Percentiles rank a stretch among this genome's conserved stretches.
Evolutionary conservation across 2,329 filamentous ascomycete species (phyloP).

Genomic region (Stromatinia cepivora): DNA sequence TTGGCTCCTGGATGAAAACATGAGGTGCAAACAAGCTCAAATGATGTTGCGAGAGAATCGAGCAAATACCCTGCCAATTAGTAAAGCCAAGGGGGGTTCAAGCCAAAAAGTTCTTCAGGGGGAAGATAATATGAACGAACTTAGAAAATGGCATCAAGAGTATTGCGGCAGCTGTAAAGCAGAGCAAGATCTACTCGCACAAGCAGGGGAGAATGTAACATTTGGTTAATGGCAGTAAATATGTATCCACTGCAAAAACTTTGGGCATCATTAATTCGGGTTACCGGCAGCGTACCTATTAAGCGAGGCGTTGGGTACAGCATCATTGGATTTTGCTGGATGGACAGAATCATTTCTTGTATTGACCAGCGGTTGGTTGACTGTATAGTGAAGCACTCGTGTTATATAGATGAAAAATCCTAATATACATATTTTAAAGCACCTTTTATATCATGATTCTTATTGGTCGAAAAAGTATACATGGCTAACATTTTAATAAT

Average conservation of each 20-base stretch:
- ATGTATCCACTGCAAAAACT: constrained; percentile 10
- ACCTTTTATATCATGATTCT: too few relatives aligned
- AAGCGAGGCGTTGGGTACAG: constrained; percentile 24
- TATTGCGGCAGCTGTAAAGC: constrained; percentile 62
- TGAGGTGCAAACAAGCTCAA: constrained; percentile 67
- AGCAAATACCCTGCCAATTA: constrained; percentile 31
- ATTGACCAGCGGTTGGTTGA: not conserved
- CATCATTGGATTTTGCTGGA: constrained; percentile 1
- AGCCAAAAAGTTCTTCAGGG: constrained; percentile 34
- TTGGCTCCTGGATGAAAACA: constrained; percentile 80
- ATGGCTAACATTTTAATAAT: too few relatives aligned
- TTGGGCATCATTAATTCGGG: not conserved
- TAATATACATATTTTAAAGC: too few relatives aligned
- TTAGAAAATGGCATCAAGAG: constrained; percentile 56
- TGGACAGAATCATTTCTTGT: constrained; percentile 3
- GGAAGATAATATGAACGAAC: constrained; percentile 45
- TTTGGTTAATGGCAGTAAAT: constrained; percentile 32
- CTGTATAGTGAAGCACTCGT: not conserved
- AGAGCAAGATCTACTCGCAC: constrained; percentile 38
- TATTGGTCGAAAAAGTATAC: too few relatives aligned
- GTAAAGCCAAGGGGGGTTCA: constrained; percentile 33
- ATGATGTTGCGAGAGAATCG: constrained; percentile 46
- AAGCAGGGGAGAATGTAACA: constrained; percentile 30
- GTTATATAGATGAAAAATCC: too few relatives aligned
- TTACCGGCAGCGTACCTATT: not conserved